These are phyloP conservation scores for Colletotrichum higginsianum DNA, from an alignment of 2,329 filamentous ascomycete species.

Conservation along the genomic window DNA sequence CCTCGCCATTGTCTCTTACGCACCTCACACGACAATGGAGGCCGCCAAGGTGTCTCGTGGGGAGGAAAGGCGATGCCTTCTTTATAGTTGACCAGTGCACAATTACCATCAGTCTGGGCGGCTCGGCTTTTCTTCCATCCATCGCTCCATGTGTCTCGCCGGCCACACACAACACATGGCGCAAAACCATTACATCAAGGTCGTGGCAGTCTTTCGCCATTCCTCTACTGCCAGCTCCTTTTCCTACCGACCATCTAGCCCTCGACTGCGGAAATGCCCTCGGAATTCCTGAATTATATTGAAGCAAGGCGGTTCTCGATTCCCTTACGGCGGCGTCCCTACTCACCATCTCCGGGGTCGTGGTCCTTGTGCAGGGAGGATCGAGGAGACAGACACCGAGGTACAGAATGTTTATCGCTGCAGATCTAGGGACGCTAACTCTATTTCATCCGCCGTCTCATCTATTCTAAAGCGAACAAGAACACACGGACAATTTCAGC, in stretches of 20 bases:
- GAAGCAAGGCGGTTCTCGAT: no score
- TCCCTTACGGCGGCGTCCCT: neutral
- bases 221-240: no score
- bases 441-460: constrained; percentile 35
- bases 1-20: neutral
- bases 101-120: neutral
- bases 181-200: neutral
- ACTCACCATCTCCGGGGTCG: neutral
- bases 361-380: neutral
- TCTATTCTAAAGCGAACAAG: neutral
- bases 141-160: neutral
- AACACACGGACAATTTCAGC: constrained; percentile 24
- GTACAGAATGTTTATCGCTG: constrained; percentile 16
- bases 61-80: neutral
- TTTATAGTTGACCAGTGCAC: neutral
- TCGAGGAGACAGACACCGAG: neutral
- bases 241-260: neutral
- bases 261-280: neutral
- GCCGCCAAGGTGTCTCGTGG: neutral
- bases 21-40: neutral
- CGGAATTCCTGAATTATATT: neutral
- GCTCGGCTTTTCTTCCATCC: neutral
- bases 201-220: neutral
- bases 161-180: neutral
- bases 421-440: constrained; percentile 22